A percentile compares a stretch with the other conserved stretches of the same genome.
Evolutionary conservation across 2,329 filamentous ascomycete genomes (phyloP).

Genomic region (Fulvia fulva): DNA sequence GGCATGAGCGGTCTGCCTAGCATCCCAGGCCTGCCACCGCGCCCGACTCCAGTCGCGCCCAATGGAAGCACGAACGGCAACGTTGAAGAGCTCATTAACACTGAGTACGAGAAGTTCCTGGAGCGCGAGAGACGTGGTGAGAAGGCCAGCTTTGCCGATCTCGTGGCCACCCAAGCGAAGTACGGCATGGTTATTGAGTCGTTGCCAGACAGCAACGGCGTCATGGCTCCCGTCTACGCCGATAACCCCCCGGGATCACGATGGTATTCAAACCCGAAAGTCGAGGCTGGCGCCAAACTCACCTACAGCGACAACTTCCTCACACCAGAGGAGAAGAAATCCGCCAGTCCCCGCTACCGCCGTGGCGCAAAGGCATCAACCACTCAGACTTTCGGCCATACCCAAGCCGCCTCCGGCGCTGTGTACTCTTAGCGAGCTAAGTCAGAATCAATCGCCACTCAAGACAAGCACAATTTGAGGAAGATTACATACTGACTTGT

Average conservation of each 20-base stretch:
- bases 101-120: not conserved
- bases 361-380: not conserved
- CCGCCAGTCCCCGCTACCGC: not conserved
- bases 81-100: not conserved
- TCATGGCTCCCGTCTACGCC: no score
- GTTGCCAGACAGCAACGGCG: no score
- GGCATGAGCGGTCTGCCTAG: not conserved
- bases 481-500: not conserved
- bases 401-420: not conserved
- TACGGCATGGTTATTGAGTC: no score
- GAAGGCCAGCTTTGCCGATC: no score
- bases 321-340: conserved; percentile 6
- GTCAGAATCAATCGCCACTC: not conserved
- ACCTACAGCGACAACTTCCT: conserved; percentile 3
- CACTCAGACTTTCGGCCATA: not conserved
- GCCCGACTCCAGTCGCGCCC: not conserved
- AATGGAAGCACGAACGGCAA: not conserved
- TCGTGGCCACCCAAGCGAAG: no score
- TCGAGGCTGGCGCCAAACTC: not conserved
- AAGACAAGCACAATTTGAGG: not conserved
- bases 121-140: not conserved
- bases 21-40: not conserved
- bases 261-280: not conserved
- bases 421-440: not conserved
- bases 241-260: no score